Evolutionary conservation across 23 red algal genomes (phyloP), one percentile per base, ranked within the genome.

Genomic region (Gracilaria gracilis): DNA sequence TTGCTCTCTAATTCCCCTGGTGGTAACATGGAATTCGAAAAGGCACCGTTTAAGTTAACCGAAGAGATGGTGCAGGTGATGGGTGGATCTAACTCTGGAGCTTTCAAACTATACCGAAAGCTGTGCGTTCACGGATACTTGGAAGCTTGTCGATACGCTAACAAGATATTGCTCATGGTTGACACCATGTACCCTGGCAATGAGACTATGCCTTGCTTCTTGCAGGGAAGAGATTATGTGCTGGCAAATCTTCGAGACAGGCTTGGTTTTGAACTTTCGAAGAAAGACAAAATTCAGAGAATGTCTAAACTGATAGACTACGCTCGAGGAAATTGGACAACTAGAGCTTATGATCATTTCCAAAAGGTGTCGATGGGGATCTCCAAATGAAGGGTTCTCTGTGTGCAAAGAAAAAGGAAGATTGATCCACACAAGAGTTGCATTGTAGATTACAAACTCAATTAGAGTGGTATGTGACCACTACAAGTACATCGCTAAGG

Each of bases 131-230:
- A 96, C 29, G 97, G 88, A 50, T 99, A 96, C 65, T 80, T 93
- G 62, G 97, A 94, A 93, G 91, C 89, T 19, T 99, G 97, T 87
- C 84, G 88, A 12, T 88, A 99, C 88, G 69, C 75, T 6, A 96
- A 96, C 87, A 99, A 96, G 81, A 91, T 99, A 29, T 86, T 99
- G 90, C 85, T 99, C 19, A 95, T 96, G 95, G 97, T 99, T 23
- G 97, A 99, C 57, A 94, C 94, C 34, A 86, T 95, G 44, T 94
- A 93, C 32, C 75, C 89, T 57, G 97, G 97, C 19, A 99, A 99
- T 85, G 97, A 99, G 49, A 69, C 50, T 39, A 94, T 99, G 97
- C 97, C 97, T 4, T 99, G 97, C 72, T 99, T 99, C 88, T 84
- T 93, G 57, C 88, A 92, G 47, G 97, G 97, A 15, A 81, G 93